Evolutionary conservation across 306 rosid species (phyloP), one percentile per base, ranked within the genome.

Genomic region (Inga leiocalycina): DNA sequence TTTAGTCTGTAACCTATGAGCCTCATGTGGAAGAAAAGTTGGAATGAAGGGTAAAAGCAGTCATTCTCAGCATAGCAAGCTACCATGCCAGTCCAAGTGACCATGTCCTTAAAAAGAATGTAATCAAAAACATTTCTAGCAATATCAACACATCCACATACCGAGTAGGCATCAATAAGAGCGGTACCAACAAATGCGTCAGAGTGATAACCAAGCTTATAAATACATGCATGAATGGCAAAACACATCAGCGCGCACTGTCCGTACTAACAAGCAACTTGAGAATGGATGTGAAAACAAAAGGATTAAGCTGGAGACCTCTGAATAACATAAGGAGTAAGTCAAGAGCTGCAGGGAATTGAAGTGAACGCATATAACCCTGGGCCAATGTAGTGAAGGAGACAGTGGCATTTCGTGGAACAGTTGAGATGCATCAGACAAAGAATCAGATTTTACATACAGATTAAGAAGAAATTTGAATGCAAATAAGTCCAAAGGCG

Each of bases 41-140:
- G 35, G 27, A 62, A 62, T 10, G 68, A 62, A 62, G 13, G 6
- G 35, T 62, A 24, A 62, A 62, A 62, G 37, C 35, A 62, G 17
- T 62, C 68, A 24, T 62, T 62, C 68, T 62, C 68, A 62, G 68
- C 37, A 62, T 62, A 62, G 8, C 68, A 62, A 62, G 68, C 68
- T 24, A 62, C 68, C 37, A 27, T 62, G 37, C 68, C 68, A 62
- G 68, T 62, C 68, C 68, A 62, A 22, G 37, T 24, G 68, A 62
- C 68, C 68, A 62, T 27, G 37, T 62, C 68, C 68, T 62, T 62
- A 1, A 27, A 27, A 62, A 62, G 35, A 62, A 62, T 62, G 37
- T 62, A 37, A 27, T 62, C 37, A 27, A 62, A 27, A 62, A 62
- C 68, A 24, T 4, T 4, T 62, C 68, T 27, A 27, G 68, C 68